A percentile compares a stretch with the other conserved stretches of the same genome.
Evolutionary conservation across 208 protist genomes (phyloP).

Genomic region (Trypanosoma lewisi): DNA sequence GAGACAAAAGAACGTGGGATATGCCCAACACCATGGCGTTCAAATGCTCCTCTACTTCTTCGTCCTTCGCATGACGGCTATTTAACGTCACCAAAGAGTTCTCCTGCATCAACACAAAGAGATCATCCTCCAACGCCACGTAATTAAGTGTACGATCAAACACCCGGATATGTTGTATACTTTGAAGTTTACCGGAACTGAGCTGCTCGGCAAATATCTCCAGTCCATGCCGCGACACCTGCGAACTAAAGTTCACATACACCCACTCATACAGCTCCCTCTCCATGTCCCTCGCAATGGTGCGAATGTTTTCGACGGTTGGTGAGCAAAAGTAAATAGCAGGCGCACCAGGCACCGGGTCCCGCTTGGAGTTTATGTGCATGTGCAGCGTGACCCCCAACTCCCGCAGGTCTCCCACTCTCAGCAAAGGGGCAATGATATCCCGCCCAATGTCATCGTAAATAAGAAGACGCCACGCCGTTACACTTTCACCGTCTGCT

Average conservation of each 20-base stretch:
- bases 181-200: slow-evolving; percentile 40
- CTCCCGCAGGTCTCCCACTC: slow-evolving; percentile 81
- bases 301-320: slow-evolving; percentile 79
- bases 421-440: slow-evolving; percentile 88
- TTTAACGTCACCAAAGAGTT: slow-evolving; percentile 74
- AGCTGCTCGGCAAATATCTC: slow-evolving; percentile 74
- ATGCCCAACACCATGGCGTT: slow-evolving; percentile 72
- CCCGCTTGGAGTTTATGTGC: slow-evolving; percentile 79
- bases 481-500: slow-evolving; percentile 24
- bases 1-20: slow-evolving; percentile 78
- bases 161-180: slow-evolving; percentile 77
- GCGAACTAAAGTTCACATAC: slow-evolving; percentile 88
- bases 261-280: slow-evolving; percentile 82
- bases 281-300: slow-evolving; percentile 75
- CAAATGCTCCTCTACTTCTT: slow-evolving; percentile 72
- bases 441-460: slow-evolving; percentile 86
- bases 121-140: slow-evolving; percentile 76
- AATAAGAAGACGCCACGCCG: slow-evolving; percentile 85
- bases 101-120: slow-evolving; percentile 85
- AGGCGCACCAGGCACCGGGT: slow-evolving; percentile 84
- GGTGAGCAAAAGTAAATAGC: slow-evolving; percentile 89
- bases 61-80: slow-evolving; percentile 51
- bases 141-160: slow-evolving; percentile 87
- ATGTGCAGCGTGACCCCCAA: slow-evolving; percentile 89
- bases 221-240: slow-evolving; percentile 60